Base-by-base conservation (phyloP, 2,329 filamentous ascomycete genomes). In the Plectosphaerella sp. region DNA sequence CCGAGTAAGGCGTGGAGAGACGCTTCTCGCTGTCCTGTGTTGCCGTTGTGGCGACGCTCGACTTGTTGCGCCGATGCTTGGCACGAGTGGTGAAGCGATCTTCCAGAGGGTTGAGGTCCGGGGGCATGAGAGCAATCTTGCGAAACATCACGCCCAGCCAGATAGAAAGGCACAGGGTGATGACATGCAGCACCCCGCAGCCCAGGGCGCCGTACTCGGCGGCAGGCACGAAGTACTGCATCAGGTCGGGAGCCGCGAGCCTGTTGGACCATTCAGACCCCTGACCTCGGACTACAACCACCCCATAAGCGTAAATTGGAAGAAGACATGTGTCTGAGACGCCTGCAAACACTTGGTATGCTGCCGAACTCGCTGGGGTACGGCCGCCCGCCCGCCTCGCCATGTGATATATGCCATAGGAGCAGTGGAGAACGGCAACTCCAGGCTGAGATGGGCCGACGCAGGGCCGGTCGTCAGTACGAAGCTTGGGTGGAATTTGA, bases 101-200 rank as follows among this genome's bases (percentile, higher is more conserved):
- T 66, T 97, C 92, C 14, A 97, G 77, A 2, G 93, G 93, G 66
- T 97, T 97, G 88, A 96, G 91, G 64, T 97, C 93, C 0, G 93
- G 92, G 6, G 93, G 93, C 66, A 97, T 79, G 18, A 79, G 76
- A 5, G 85, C 78, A 61, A 97, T 97, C 63, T 88, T 87, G 41
- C 86, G 83, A 81, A 97, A 97, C 59, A 88, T 82, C 49, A 89
- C 66, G 15, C 84, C 83, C 24, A 97, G 76, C 71, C 88, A 97
- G 33, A 89, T 65, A 5, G 89, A 89, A 36, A 95, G 73, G 16
- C 75, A 68, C 2, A 94, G 69, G 2, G 89, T 89, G 10, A 90
- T 57, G 1, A 88, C 61, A 65, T 96, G 91, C 18, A 96, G 65
- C 1, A 79, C 83, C 12, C 79, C 86, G 9, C 84, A 78, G 8